Evolutionary conservation across 2,329 filamentous ascomycete genomes (phyloP).

Genomic region (Fusarium gaditjirri): DNA sequence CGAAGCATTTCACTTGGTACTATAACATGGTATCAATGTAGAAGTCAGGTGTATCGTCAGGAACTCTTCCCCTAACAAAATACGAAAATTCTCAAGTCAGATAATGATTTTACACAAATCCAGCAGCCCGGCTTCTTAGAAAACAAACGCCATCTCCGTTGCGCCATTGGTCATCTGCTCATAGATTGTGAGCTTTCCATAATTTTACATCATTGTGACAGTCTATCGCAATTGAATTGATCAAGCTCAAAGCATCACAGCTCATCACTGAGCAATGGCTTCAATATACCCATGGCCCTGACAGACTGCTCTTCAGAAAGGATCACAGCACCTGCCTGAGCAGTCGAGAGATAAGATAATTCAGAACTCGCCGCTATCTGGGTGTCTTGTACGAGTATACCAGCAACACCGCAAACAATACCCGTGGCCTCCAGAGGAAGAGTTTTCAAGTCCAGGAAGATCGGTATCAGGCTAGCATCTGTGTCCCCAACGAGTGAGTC

Average conservation of each 20-base stretch:
- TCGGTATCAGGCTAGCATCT: conserved; percentile 79
- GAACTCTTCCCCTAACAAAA: conserved; percentile 25
- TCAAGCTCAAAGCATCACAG: conserved; percentile 11
- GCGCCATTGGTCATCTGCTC: conserved; percentile 17
- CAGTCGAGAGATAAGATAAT: conserved; percentile 91
- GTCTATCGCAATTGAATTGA: background rate
- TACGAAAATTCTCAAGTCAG: conserved; percentile 4
- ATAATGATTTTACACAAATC: background rate
- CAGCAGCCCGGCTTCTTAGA: conserved; percentile 1
- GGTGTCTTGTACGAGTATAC: conserved; percentile 80
- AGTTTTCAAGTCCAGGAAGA: conserved; percentile 84
- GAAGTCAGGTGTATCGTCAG: conserved; percentile 17
- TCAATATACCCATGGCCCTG: conserved; percentile 78
- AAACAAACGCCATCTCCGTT: conserved; percentile 32
- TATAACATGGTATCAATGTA: conserved; percentile 41
- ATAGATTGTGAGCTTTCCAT: conserved; percentile 8
- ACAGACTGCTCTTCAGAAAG: conserved; percentile 78
- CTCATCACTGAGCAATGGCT: conserved; percentile 58
- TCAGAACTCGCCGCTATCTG: conserved; percentile 69
- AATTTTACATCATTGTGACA: conserved; percentile 24
- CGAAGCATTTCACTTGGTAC: conserved; percentile 22
- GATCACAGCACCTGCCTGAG: conserved; percentile 88
- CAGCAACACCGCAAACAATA: conserved; percentile 94
- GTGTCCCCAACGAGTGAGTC: conserved; percentile 81
- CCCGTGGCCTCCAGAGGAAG: conserved; percentile 90